Conservation (phyloP, 257 asterid species). For the Fraxinus excelsior region DNA sequence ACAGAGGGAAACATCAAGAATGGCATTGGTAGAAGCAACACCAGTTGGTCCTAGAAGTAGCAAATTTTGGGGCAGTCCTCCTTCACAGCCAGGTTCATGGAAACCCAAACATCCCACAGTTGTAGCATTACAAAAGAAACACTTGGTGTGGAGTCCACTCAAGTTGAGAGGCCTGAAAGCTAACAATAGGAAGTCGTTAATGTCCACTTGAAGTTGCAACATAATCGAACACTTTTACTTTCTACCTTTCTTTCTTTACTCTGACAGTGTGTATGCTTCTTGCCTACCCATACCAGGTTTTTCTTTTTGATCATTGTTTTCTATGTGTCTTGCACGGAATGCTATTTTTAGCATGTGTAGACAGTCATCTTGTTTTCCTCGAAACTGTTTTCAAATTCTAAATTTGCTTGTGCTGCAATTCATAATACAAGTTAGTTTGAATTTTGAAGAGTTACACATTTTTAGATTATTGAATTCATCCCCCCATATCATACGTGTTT, state of each 20-base stretch:
- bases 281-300: conserved; percentile 21
- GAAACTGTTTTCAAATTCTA: neutral
- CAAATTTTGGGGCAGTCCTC: conserved; percentile 60
- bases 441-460: too few species aligned
- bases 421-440: neutral
- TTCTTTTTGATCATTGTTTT: conserved; percentile 11
- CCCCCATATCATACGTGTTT: too few species aligned
- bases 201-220: conserved; percentile 26
- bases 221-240: neutral
- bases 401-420: neutral
- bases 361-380: neutral
- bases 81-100: conserved; percentile 50
- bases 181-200: conserved; percentile 34
- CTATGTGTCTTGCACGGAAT: conserved; percentile 5
- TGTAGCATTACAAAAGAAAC: conserved; percentile 59
- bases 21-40: conserved; percentile 45
- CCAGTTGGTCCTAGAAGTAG: conserved; percentile 60
- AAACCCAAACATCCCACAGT: conserved; percentile 67
- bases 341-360: too few species aligned
- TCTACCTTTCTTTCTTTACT: neutral
- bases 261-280: conserved; percentile 29
- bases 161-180: conserved; percentile 46
- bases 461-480: too few species aligned
- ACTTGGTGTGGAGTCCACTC: conserved; percentile 65
- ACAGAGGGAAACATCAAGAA: conserved; percentile 34